A percentile compares a stretch with the other conserved stretches of the same genome.
Evolutionary conservation across 345 rosid genomes (phyloP).

Genomic region (Lenwebbia sp.): DNA sequence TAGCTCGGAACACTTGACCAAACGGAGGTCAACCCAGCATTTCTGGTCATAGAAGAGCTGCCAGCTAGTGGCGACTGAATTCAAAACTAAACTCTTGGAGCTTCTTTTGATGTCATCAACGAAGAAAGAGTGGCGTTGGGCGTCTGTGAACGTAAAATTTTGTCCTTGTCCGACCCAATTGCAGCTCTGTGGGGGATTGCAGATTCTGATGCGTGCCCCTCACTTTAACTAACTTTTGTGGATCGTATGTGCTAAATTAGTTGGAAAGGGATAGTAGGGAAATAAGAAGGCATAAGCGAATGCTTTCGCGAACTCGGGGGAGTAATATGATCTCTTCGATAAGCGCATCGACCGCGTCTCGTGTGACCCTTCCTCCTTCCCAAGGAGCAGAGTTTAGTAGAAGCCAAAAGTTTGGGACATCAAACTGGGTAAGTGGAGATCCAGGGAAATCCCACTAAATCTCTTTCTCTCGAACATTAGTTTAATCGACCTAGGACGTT

Average conservation of each 20-base stretch:
- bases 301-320: background rate
- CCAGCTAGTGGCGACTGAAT: background rate
- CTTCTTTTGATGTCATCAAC: background rate
- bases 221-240: background rate
- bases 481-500: background rate
- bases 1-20: background rate
- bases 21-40: background rate
- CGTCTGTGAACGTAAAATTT: background rate
- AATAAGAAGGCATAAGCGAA: background rate
- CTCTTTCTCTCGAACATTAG: background rate
- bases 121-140: background rate
- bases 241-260: background rate
- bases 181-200: background rate
- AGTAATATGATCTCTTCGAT: background rate
- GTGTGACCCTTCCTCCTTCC: conserved; percentile 53
- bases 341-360: conserved; percentile 9
- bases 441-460: conserved; percentile 49
- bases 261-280: background rate
- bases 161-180: background rate
- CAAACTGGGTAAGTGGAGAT: conserved; percentile 48
- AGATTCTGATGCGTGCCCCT: background rate
- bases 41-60: background rate
- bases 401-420: background rate
- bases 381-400: conserved; percentile 28
- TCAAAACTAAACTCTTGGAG: background rate